Evolutionary conservation across 2,329 filamentous ascomycete species (phyloP).

Genomic region (Hypoxylon sp.): DNA sequence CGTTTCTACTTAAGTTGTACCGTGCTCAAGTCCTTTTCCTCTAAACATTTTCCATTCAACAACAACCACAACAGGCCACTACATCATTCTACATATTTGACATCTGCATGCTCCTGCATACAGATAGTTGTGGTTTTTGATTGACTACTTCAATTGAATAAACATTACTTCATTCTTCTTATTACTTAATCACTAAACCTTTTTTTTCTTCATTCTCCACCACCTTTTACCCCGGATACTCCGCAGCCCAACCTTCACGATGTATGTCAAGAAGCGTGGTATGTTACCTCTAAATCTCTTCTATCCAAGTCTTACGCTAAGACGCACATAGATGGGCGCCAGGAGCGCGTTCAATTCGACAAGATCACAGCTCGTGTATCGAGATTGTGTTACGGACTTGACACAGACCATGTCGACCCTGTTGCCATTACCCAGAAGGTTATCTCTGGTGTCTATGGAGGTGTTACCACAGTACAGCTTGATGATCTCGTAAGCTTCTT

Average conservation of each 20-base stretch:
- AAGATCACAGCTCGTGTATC: conserved; percentile 99
- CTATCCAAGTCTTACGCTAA: conserved; percentile 36
- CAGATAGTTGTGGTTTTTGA: conserved; percentile 31
- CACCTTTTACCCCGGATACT: conserved; percentile 41
- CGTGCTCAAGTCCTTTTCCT: conserved; percentile 25
- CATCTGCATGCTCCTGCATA: conserved; percentile 39
- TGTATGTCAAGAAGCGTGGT: conserved; percentile 77
- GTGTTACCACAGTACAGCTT: conserved; percentile 95
- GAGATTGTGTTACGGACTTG: conserved; percentile 95
- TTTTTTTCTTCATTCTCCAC: conserved; percentile 28
- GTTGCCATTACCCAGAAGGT: conserved; percentile 99
- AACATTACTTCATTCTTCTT: conserved; percentile 15
- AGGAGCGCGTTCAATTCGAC: conserved; percentile 99
- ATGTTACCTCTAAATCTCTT: conserved; percentile 54
- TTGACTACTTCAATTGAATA: conserved; percentile 23
- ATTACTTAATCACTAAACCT: conserved; percentile 4
- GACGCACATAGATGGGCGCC: conserved; percentile 84
- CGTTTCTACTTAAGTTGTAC: conserved; percentile 44
- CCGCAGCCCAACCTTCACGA: conserved; percentile 57
- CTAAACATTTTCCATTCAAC: conserved; percentile 43
- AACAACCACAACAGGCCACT: conserved; percentile 41
- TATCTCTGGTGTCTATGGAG: conserved; percentile 98
- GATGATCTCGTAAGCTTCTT: conserved; percentile 86
- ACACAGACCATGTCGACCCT: conserved; percentile 94
- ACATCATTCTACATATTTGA: conserved; percentile 34